Conservation (phyloP, 2,329 filamentous ascomycete genomes). For the Aureobasidium zeae region DNA sequence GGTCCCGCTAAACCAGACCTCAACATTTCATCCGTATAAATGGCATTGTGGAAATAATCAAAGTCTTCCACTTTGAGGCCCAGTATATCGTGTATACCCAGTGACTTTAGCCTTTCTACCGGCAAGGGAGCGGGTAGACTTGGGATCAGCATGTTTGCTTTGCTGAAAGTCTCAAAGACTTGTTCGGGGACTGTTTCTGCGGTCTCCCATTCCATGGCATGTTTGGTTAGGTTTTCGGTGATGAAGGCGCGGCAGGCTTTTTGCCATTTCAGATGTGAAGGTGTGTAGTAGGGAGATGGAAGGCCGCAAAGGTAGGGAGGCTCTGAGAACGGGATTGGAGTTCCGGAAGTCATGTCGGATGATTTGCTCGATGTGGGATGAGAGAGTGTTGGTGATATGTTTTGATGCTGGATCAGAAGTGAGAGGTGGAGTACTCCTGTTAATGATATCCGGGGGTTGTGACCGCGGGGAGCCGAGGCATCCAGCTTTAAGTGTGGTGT, state of each 20-base stretch:
- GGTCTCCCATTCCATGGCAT: conserved; percentile 62
- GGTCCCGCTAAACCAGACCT: conserved; percentile 58
- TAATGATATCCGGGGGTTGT: no score
- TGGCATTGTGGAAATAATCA: conserved; percentile 61
- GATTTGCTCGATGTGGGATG: no score
- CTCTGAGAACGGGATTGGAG: conserved; percentile 58
- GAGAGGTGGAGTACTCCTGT: no score
- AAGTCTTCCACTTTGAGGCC: conserved; percentile 63
- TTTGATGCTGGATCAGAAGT: no score
- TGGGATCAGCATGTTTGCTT: conserved; percentile 61
- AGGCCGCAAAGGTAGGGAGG: conserved; percentile 61
- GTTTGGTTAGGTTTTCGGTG: conserved; percentile 50
- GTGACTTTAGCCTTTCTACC: conserved; percentile 54
- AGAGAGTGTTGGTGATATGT: no score
- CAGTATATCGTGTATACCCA: conserved; percentile 57
- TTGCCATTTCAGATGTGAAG: conserved; percentile 57
- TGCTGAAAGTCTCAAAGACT: conserved; percentile 56
- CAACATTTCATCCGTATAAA: conserved; percentile 63
- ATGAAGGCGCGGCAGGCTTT: conserved; percentile 58
- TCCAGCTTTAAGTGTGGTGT: no score
- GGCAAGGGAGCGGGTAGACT: conserved; percentile 61
- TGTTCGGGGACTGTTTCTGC: conserved; percentile 53
- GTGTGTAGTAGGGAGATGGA: conserved; percentile 62
- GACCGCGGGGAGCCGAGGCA: no score
- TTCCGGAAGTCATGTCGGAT: conserved; percentile 2